Percentiles rank a stretch among this genome's conserved stretches.
These are phyloP conservation scores for Trichoderma gracile DNA, from an alignment of 2,329 filamentous ascomycete genomes.

Conservation along the genomic window DNA sequence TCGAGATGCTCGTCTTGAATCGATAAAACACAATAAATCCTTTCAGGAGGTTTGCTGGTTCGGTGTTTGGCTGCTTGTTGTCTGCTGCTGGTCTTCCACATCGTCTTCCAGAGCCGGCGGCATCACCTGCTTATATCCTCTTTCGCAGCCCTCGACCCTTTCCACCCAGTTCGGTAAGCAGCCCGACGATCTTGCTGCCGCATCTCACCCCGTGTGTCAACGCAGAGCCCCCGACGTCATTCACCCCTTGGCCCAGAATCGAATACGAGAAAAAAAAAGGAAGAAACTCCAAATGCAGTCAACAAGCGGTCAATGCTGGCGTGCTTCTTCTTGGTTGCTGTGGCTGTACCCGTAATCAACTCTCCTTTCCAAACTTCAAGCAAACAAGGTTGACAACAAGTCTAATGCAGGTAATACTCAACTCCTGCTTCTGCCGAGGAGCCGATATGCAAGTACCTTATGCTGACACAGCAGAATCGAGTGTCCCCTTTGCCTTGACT, in stretches of 20 bases:
- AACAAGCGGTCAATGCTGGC: not conserved
- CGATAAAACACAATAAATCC: not conserved
- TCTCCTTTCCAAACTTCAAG: not conserved
- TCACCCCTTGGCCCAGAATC: not conserved
- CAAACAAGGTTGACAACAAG: slow-evolving; percentile 11
- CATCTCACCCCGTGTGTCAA: not conserved
- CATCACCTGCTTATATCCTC: slow-evolving; percentile 3
- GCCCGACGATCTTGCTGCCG: not conserved
- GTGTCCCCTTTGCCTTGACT: not conserved
- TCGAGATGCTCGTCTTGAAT: not conserved
- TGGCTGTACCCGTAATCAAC: not conserved
- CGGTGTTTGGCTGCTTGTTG: not conserved
- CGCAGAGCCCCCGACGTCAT: not conserved
- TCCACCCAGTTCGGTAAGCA: not conserved
- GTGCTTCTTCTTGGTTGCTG: not conserved
- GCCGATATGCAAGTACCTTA: not conserved
- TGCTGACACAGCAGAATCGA: not conserved
- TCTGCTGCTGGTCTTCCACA: not conserved
- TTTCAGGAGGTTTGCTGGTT: not conserved
- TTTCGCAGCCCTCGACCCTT: not conserved
- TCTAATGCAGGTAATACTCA: not conserved
- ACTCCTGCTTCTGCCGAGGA: not conserved
- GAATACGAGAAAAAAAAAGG: slow-evolving; percentile 1
- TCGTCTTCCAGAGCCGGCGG: not conserved
- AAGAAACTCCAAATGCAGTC: not conserved